Base-by-base conservation (phyloP, 352 stramenopile species). In the Blastocystis sp. region DNA sequence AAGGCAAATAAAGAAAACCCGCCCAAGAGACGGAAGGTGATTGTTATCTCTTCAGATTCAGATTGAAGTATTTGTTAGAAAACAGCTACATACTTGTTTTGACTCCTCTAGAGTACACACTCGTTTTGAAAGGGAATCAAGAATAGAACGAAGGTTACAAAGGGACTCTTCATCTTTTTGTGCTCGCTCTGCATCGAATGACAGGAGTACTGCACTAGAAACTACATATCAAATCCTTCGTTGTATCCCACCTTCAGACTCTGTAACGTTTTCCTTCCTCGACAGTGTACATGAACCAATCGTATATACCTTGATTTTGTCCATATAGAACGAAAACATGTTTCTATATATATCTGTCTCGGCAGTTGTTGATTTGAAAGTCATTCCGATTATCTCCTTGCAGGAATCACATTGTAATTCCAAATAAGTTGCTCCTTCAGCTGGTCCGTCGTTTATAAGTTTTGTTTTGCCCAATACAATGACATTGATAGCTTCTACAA, bases 331-430 rank as follows among this genome's bases (percentile, higher is more conserved):
- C 4, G 73, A 56, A 45, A 84, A 84, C 6, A 23, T 63, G 43
- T 84, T 61, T 41, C 73, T 39, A 29, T 84, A 84, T 84, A 61
- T 61, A 84, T 84, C 73, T 23, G 73, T 66, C 4, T 63, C 53
- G 37, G 26, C 54, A 13, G 73, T 84, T 5, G 73, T 84, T 45
- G 73, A 84, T 84, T 84, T 84, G 43, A 66, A 84, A 18, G 29
- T 53, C 56, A 39, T 84, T 68, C 73, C 73, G 29, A 84, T 43
- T 34, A n/a, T 23, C 1, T 63, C 43, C 13, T 84, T 56, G 56
- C 73, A 84, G 0, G 13, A 18, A 66, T 56, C 26, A 43, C 73
- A 84, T 15, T 39, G n/a, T 2, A 84, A 8, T 39, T 84, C 73
- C 20, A 84, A 84, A 47, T 84, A 84, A 4, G 73, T 66, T 3